Percentiles rank a stretch among this genome's conserved stretches.
Evolutionary conservation across 192 early-diverging fungal species (phyloP).

Genomic region (Rhizophlyctis rosea): DNA sequence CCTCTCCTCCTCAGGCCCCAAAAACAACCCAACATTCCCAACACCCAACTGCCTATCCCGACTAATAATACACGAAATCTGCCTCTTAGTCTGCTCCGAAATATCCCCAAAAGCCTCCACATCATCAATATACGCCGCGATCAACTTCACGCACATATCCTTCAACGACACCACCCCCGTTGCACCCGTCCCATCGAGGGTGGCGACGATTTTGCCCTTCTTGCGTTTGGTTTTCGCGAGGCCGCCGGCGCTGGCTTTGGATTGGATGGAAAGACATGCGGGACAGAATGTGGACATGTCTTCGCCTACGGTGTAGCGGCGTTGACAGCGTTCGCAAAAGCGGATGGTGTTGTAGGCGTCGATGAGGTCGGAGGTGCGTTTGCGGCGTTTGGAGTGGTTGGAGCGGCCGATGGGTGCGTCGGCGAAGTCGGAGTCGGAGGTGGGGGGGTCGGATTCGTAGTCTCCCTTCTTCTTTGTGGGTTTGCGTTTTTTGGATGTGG

Average conservation of each 20-base stretch:
- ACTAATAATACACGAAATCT: slow-evolving; percentile 74
- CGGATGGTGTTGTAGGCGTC: slow-evolving; percentile 11
- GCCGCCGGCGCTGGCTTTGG: background rate
- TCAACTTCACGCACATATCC: slow-evolving; percentile 51
- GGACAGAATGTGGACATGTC: slow-evolving; percentile 10
- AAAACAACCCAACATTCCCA: slow-evolving; percentile 66
- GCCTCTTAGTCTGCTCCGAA: slow-evolving; percentile 59
- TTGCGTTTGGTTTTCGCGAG: slow-evolving; percentile 17
- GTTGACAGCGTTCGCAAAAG: slow-evolving; percentile 30
- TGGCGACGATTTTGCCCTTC: slow-evolving; percentile 8
- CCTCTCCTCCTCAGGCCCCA: slow-evolving; percentile 53
- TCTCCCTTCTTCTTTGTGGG: background rate
- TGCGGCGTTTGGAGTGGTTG: slow-evolving; percentile 22
- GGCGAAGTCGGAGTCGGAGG: background rate
- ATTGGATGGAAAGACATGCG: slow-evolving; percentile 26
- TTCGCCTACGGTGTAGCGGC: slow-evolving; percentile 15
- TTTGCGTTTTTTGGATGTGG: slow-evolving; percentile 16
- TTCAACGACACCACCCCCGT: slow-evolving; percentile 24
- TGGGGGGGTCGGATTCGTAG: slow-evolving; percentile 5
- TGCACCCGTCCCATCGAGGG: slow-evolving; percentile 16
- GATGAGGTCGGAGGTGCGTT: background rate
- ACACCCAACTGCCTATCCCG: slow-evolving; percentile 67
- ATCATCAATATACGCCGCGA: slow-evolving; percentile 73
- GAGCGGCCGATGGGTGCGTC: slow-evolving; percentile 6
- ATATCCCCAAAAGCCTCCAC: slow-evolving; percentile 87